Evolutionary conservation across 306 rosid species (phyloP).

Genomic region (Pyrus betulifolia): DNA sequence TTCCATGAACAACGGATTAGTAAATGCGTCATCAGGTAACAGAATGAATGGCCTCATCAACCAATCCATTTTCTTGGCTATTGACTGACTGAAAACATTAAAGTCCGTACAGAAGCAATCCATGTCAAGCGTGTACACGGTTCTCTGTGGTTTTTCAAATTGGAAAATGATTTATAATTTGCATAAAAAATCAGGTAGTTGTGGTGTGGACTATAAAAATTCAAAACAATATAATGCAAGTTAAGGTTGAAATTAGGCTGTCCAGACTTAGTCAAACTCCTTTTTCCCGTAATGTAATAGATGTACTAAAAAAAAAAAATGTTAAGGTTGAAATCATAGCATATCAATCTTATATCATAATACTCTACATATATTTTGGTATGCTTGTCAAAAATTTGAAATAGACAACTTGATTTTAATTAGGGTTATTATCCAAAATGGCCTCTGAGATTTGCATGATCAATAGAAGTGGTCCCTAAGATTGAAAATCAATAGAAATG

Average conservation of each 20-base stretch:
- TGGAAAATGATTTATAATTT: too few relatives aligned
- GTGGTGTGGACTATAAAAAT: background rate
- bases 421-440: background rate
- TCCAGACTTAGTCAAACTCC: rapidly evolving
- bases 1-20: background rate
- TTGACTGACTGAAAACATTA: too few relatives aligned
- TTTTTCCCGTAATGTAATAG: too few relatives aligned
- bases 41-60: background rate
- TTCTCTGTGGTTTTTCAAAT: background rate
- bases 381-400: background rate
- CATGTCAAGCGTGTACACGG: too few relatives aligned
- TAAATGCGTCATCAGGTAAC: background rate
- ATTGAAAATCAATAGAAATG: too few relatives aligned
- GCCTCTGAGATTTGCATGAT: too few relatives aligned
- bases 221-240: too few relatives aligned
- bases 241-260: background rate
- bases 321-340: background rate
- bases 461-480: too few relatives aligned
- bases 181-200: background rate
- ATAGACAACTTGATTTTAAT: background rate
- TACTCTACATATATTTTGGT: background rate
- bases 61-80: background rate
- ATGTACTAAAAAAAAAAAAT: too few relatives aligned
- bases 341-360: background rate
- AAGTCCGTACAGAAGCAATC: too few relatives aligned